phyloP scores from a whole-genome alignment of 225 moss, liverwort and hornwort genomes.

The Polytrichum commune region DNA sequence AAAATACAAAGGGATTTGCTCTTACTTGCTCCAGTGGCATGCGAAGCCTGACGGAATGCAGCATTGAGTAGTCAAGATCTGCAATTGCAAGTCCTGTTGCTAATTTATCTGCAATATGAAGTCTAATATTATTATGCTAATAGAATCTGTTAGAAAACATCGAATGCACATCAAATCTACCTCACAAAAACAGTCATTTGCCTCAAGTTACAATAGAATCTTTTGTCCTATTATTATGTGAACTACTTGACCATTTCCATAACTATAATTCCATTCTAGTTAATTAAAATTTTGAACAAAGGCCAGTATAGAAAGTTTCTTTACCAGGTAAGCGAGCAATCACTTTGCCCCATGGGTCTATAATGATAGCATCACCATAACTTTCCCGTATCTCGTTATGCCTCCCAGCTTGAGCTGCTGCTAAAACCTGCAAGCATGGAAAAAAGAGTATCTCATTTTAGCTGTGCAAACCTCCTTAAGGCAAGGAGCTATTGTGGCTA shows the following conservation, averaged over 20 bases:
- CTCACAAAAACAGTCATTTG: too few species aligned
- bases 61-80: conserved; percentile 65
- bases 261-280: too few species aligned
- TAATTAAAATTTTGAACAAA: too few species aligned
- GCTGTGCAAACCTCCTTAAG: too few species aligned
- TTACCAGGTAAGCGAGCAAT: conserved; percentile 80
- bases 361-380: conserved; percentile 84
- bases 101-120: conserved; percentile 58
- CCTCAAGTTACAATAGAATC: too few species aligned
- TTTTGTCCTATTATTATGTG: too few species aligned
- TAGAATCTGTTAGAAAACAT: too few species aligned
- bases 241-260: too few species aligned
- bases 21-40: conserved; percentile 77
- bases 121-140: too few species aligned
- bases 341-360: conserved; percentile 95
- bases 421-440: conserved; percentile 57
- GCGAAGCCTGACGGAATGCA: conserved; percentile 58
- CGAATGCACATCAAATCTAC: too few species aligned
- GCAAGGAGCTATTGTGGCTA: too few species aligned
- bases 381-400: conserved; percentile 93
- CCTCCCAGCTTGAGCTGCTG: conserved; percentile 93
- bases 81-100: conserved; percentile 83
- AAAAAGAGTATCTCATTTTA: too few species aligned
- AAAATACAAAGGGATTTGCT: not conserved
- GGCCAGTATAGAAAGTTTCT: not conserved